Base-by-base conservation (phyloP, 768 basidiomycete genomes). In the Psilocybe sp. region DNA sequence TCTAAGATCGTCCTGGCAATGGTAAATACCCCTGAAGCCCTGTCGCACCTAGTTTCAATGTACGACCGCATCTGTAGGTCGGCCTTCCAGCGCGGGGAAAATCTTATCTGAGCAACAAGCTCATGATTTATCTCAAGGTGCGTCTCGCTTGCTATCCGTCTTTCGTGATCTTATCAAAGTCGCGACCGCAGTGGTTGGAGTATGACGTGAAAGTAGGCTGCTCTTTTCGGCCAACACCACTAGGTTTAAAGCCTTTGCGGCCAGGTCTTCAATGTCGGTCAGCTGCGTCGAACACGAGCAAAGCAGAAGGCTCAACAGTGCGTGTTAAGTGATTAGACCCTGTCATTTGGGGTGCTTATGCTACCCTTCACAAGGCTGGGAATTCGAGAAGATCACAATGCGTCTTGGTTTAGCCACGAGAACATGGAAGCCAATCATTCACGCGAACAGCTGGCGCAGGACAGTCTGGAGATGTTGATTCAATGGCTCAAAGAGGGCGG, bases 1-100 rank as follows among this genome's bases (percentile, higher is more conserved):
- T 92, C 92, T 34, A 99, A 98, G 80, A 97, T 99, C 56, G 93
- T 99, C 6, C 81, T 98, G 10, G 96, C 96, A 2, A 98, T 98
- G 92, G 96, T 93, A 42, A 44, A 49, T 36, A 46, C 14, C 18
- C 12, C 13, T n/a, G 32, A 40, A 12, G 6, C 35, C 14, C 28
- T n/a, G n/a, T 47, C 13, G 34, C 8, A 33, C 23, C 6, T 13
- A 10, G 23, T 34, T 40, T 49, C 34, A 50, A 14, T 20, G 15
- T 33, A 44, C 14, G 28, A 38, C 15, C 38, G n/a, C 47, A 37
- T 34, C 10, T 20, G 36, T 57, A 95, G 92, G 93, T 98, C 52
- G 97, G 97, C 23, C 70, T 99, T 39, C 97, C 97, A n/a, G 97
- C 97, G 2, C 79, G 97, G 50, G 97, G 97, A 14, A 99, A 99